Base-by-base conservation (phyloP, 2,329 filamentous ascomycete species). In the Diaporthe aspalathi region DNA sequence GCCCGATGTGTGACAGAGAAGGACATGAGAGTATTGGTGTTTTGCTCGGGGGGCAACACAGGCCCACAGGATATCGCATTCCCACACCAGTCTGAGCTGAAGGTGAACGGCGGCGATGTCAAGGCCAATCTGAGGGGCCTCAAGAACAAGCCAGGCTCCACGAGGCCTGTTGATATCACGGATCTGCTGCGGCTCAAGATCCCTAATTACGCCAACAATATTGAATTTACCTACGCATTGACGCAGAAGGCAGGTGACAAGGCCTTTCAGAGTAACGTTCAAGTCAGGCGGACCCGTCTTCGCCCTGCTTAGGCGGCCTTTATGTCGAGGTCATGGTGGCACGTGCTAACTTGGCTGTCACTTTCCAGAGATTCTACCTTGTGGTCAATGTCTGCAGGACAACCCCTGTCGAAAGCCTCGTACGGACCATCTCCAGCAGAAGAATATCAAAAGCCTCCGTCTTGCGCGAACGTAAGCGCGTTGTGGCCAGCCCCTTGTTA, bases 91-190 rank as follows among this genome's bases (percentile, higher is more conserved):
- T 93, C 96, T 40, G 96, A 99, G 79, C 87, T 99, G 70, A 95
- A 94, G 79, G 90, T 97, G 70, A 99, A 99, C 76, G 88, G 90
- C 12, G 92, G 92, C 43, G 94, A 98, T 70, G 88, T 98, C 75
- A 96, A 95, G 81, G 92, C 93, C n/a, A 99, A 98, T 79, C 87
- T 97, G 75, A 93, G 96, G 75, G 96, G 96, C 5, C 83, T 99
- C 73, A 99, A 99, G 83, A 98, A 97, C 80, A 97, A 96, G 80
- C 94, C 95, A 8, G 96, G 96, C 27, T 97, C 96, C 54, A 99
- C 96, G 50, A 91, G 94, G 77, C 96, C 96, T 9, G 94, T 94
- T 57, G 96, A 99, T 81, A 92, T 99, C 73, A 99, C 96, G 9
- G 85, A 88, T 74, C 87, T 90, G 72, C 84, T 98, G 56, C 90